Conservation (phyloP, 805 yeast species). For the Monosporozyma aerobia region DNA sequence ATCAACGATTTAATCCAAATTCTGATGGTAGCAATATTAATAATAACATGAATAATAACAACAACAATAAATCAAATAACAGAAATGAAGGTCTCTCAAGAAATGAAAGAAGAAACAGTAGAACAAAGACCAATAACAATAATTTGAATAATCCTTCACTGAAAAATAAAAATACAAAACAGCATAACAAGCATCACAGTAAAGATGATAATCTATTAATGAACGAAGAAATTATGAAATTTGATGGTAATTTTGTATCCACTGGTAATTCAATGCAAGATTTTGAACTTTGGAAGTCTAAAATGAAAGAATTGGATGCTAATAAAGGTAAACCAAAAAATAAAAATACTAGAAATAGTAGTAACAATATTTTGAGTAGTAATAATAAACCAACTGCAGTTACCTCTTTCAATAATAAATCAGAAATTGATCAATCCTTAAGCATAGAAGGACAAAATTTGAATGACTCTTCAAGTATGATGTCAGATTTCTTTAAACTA, state of each 20-base stretch:
- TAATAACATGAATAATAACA: slow-evolving; percentile 7
- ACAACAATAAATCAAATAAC: slow-evolving; percentile 8
- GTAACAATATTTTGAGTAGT: too few species aligned
- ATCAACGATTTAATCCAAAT: slow-evolving; percentile 18
- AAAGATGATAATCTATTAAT: slow-evolving; percentile 3
- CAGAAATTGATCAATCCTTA: not conserved
- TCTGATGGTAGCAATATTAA: slow-evolving; percentile 9
- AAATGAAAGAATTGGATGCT: slow-evolving; percentile 31
- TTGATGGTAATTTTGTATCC: slow-evolving; percentile 27
- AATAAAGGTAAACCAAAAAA: slow-evolving; percentile 11
- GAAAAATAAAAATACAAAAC: slow-evolving; percentile 10
- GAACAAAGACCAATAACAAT: slow-evolving; percentile 8
- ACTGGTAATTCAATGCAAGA: slow-evolving; percentile 32
- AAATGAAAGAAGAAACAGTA: slow-evolving; percentile 16
- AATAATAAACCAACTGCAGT: not conserved
- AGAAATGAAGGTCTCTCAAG: slow-evolving; percentile 7
- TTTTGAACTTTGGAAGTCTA: slow-evolving; percentile 35
- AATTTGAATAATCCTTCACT: slow-evolving; percentile 2
- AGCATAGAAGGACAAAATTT: not conserved
- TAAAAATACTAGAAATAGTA: not conserved
- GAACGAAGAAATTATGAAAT: slow-evolving; percentile 20
- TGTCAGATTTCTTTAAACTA: slow-evolving; percentile 26
- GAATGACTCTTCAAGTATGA: slow-evolving; percentile 16
- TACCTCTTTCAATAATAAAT: not conserved
- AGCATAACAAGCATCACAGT: slow-evolving; percentile 2